Evolutionary conservation across 2,329 filamentous ascomycete species (phyloP).

Genomic region (Harringtonia lauricola): DNA sequence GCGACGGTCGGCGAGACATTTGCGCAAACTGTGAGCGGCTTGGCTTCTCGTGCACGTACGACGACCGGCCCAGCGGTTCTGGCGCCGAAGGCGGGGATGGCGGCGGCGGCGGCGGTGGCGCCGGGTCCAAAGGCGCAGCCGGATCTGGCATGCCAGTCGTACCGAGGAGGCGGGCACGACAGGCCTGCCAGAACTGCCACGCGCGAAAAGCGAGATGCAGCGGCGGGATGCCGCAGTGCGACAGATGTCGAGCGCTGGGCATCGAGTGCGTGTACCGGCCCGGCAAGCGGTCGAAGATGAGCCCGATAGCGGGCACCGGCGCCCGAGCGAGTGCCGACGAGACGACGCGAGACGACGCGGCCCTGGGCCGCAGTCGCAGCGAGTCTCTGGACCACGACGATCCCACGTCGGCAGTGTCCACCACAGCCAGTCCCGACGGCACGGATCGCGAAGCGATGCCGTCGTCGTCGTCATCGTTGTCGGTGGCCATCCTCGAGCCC

Average conservation of each 20-base stretch:
- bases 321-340: neutral
- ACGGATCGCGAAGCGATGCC: no score
- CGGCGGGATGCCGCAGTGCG: conserved; percentile 44
- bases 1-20: conserved; percentile 39
- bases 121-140: neutral
- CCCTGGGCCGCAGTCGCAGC: conserved; percentile 19
- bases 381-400: conserved; percentile 12
- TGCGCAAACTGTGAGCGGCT: conserved; percentile 49
- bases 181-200: conserved; percentile 47
- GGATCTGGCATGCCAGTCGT: conserved; percentile 25
- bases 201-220: conserved; percentile 47
- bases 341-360: conserved; percentile 6
- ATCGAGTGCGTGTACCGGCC: conserved; percentile 45
- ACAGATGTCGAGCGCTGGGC: conserved; percentile 38
- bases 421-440: no score
- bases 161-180: conserved; percentile 41
- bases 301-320: conserved; percentile 4
- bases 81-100: no score
- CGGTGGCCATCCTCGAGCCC: conserved; percentile 30
- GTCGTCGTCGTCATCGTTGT: neutral
- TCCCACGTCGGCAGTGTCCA: neutral
- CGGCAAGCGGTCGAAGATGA: conserved; percentile 26
- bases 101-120: conserved; percentile 14
- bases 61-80: conserved; percentile 28
- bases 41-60: conserved; percentile 46